Percentiles rank a stretch among this genome's conserved stretches.
phyloP scores from a whole-genome alignment of 2,329 filamentous ascomycete genomes.

The Aspergillus hortae region DNA sequence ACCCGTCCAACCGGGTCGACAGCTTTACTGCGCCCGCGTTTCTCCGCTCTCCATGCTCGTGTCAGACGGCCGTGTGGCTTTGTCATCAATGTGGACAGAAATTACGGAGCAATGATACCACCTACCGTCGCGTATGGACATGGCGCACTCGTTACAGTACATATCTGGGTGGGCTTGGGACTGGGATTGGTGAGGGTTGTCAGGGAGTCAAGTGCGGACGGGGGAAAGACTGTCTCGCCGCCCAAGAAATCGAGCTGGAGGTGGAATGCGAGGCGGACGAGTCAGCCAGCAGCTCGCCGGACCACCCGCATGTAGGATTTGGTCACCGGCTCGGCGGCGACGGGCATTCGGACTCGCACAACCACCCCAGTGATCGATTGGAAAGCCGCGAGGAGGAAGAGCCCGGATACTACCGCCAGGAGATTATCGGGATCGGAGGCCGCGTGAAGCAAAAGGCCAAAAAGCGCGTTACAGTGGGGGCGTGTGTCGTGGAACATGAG shows the following conservation, averaged over 20 bases:
- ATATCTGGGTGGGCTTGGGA: constrained; percentile 76
- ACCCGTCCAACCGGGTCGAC: constrained; percentile 5
- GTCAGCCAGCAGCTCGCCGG: constrained; percentile 27
- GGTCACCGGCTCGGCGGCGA: constrained; percentile 5
- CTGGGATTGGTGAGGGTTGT: constrained; percentile 82
- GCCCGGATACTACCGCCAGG: constrained; percentile 77
- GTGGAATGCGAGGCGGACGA: constrained; percentile 82
- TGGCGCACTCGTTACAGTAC: constrained; percentile 82
- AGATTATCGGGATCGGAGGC: constrained; percentile 88
- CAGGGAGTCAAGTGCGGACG: constrained; percentile 85
- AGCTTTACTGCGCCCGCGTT: constrained; percentile 48
- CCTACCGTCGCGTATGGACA: constrained; percentile 70
- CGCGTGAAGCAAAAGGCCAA: constrained; percentile 85
- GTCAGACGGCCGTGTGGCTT: constrained; percentile 65
- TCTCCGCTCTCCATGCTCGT: constrained; percentile 57
- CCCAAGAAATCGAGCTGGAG: constrained; percentile 74
- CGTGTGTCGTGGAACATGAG: constrained; percentile 79
- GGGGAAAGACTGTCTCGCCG: constrained; percentile 71
- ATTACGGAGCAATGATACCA: constrained; percentile 56
- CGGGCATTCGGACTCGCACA: constrained; percentile 14
- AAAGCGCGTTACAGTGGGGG: constrained; percentile 74
- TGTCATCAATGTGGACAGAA: constrained; percentile 78
- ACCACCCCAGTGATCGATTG: constrained; percentile 8
- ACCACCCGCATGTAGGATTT: constrained; percentile 14
- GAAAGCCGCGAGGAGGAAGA: constrained; percentile 37